Evolutionary conservation across 139 green algal species (phyloP).

Genomic region (Ostreobium quekettii): DNA sequence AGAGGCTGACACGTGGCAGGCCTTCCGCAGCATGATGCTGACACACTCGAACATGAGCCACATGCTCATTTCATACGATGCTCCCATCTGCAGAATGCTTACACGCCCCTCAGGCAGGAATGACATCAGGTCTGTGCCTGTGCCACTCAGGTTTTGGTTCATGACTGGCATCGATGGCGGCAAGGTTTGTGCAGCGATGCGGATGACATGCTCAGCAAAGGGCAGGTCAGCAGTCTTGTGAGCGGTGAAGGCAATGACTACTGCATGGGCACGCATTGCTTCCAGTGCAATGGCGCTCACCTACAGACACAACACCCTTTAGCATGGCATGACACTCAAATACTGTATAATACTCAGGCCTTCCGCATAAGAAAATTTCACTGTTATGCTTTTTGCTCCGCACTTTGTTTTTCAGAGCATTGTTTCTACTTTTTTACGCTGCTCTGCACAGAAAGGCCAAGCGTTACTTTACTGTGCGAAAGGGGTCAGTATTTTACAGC

Average conservation of each 20-base stretch:
- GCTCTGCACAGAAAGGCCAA: not conserved
- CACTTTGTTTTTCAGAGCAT: not conserved
- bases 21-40: conserved; percentile 7
- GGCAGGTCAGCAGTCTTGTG: not conserved
- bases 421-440: not conserved
- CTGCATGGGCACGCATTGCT: not conserved
- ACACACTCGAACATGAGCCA: conserved; percentile 13
- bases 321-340: not conserved
- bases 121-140: not conserved
- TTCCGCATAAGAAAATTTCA: not conserved
- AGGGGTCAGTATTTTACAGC: too few species aligned
- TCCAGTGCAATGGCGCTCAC: not conserved
- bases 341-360: not conserved
- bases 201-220: conserved; percentile 3
- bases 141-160: not conserved
- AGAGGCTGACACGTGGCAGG: not conserved
- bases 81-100: not conserved
- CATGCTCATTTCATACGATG: conserved; percentile 13
- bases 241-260: conserved; percentile 2
- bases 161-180: not conserved
- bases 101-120: not conserved
- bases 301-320: not conserved
- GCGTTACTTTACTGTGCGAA: not conserved
- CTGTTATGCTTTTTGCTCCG: not conserved
- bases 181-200: not conserved